Base-by-base conservation (phyloP, 305 asterid species). In the Fraxinus greggii region DNA sequence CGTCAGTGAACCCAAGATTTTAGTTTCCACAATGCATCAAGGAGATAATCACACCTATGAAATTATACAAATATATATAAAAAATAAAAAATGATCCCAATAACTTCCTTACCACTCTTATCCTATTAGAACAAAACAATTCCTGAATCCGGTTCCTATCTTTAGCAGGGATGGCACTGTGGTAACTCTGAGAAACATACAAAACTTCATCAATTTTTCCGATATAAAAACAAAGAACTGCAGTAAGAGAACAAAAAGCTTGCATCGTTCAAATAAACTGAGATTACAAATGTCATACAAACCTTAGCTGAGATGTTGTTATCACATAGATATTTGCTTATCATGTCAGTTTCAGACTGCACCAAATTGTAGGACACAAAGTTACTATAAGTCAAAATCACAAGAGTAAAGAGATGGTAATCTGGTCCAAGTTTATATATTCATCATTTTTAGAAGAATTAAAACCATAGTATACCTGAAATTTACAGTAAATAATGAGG, bases 401-500 rank as follows among this genome's bases (percentile, higher is more conserved):
- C 67, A 75, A 48, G 79, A 26, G 31, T 23, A 45, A 72, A 77
- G n/a, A 83, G 35, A 69, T 28, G 33, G 4, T 70, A 42, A 72
- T 80, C 70, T 33, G 78, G 72, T 42, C 35, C 26, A 67, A 75
- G 79, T 79, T 31, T 21, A 74, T 65, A 31, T 63, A 35, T 77
- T 80, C 67, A 56, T 19, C 51, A 42, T 45, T 81, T 78, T 15
- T 75, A 45, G 76, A 78, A 51, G 69, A 78, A 83, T 23, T 28
- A 76, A 76, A 81, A 56, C 29, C 61, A 54, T 42, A 78, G 61
- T 65, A 56, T 82, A 94, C 98, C 99, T 94, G 97, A 85, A 91
- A 97, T 90, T 97, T 97, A 89, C 98, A 97, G 86, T 94, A 97
- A 82, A 97, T 86, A 79, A 94, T 97, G 87, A 94, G 89, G 92